These are phyloP conservation scores for Wallemia hederae DNA, from an alignment of 1,284 basidiomycete genomes.

Conservation along the genomic window DNA sequence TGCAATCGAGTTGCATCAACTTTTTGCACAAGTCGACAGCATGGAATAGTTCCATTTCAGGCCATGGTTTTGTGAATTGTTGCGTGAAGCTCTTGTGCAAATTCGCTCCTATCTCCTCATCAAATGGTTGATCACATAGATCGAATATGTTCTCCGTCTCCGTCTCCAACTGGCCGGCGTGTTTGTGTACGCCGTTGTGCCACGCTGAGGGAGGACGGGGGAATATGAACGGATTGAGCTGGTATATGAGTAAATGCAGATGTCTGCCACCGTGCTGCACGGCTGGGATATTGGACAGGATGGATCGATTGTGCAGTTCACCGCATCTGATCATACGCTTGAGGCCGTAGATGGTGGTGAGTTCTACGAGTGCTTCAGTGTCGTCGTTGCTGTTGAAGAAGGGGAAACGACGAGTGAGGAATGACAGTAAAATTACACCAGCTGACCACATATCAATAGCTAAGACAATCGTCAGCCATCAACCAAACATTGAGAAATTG, in stretches of 20 bases:
- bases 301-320: conserved; percentile 61
- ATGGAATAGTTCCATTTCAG: conserved; percentile 27
- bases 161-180: conserved; percentile 1
- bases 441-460: conserved; percentile 93
- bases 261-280: conserved; percentile 32
- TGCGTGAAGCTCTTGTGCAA: not conserved
- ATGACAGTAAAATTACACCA: conserved; percentile 72
- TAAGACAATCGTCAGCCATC: conserved; percentile 13
- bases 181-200: conserved; percentile 4
- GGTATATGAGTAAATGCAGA: conserved; percentile 41
- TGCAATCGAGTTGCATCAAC: conserved; percentile 42
- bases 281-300: conserved; percentile 55
- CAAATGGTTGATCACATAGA: not conserved
- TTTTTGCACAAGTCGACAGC: conserved; percentile 43
- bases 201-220: conserved; percentile 5
- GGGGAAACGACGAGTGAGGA: conserved; percentile 75
- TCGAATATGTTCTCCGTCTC: conserved; percentile 3
- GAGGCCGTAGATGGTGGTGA: conserved; percentile 61
- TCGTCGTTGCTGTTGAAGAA: conserved; percentile 87
- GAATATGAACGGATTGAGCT: conserved; percentile 41
- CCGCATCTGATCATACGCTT: conserved; percentile 60
- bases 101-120: not conserved
- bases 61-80: conserved; percentile 10
- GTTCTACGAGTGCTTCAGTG: conserved; percentile 80
- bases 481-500: conserved; percentile 1